Evolutionary conservation across 805 yeast genomes (phyloP), one percentile per base, ranked within the genome.

Genomic region (Wickerhamiella bombiphila): DNA sequence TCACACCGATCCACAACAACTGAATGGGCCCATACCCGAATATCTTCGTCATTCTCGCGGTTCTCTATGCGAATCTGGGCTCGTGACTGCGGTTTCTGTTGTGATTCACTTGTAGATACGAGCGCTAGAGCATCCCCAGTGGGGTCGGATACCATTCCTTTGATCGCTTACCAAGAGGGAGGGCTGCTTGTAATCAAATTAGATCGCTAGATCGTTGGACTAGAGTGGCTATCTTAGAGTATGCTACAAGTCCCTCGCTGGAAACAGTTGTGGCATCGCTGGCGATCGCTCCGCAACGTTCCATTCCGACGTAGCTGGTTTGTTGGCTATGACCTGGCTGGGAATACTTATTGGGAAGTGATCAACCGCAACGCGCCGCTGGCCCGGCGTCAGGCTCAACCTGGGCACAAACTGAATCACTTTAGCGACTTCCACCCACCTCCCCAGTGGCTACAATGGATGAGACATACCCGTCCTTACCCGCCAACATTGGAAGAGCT

Each of bases 331-430:
- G 93, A 81, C 51, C 62, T 82, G n/a, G 74, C 72, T 29, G 93
- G 91, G 2, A 81, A 81, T 54, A 74, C 88, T 2, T 81, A 76
- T 59, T 81, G 93, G 93, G 94, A 81, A 54, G 74, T 77, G 56
- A 64, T 66, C 36, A 60, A 69, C 19, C 74, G 71, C 42, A 65
- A 68, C 48, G 51, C 53, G 37, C 63, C 72, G 47, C 60, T 56
- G 19, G 63, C 76, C 41, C 60, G 93, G 35, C 57, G 93, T 32
- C 17, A 39, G 71, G 77, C 38, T 66, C 76, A 40, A 80, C 82
- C 9, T 53, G 17, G 17, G 17, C 34, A 58, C 29, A 56, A 59
- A 28, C 61, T 64, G 32, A 41, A 35, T 32, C 47, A 43, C 32
- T 43, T 40, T 31, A 42, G 38, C 28, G 47, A 43, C 38, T 51